A percentile compares a stretch with the other conserved stretches of the same genome.
phyloP scores from a whole-genome alignment of 2,329 filamentous ascomycete species.

The Epichloe amarillans region DNA sequence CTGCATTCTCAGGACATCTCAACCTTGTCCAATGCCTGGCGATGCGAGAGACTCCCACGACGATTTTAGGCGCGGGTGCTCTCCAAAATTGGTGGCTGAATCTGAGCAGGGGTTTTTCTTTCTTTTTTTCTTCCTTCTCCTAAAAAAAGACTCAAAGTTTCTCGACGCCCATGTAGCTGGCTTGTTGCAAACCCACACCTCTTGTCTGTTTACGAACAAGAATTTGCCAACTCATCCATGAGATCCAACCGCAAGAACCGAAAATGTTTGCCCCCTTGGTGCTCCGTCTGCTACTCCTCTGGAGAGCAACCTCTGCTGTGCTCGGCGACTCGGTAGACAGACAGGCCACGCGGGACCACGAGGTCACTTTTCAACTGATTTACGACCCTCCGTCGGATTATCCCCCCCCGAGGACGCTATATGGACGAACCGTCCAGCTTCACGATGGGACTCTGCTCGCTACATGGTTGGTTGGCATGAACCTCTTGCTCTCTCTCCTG shows the following conservation, averaged over 20 bases:
- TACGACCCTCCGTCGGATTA: background rate
- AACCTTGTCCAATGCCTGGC: too few relatives aligned
- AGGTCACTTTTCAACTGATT: background rate
- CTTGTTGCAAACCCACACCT: background rate
- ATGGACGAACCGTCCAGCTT: background rate
- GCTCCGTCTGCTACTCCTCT: background rate
- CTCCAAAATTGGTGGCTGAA: too few relatives aligned
- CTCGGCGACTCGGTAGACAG: background rate
- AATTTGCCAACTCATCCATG: background rate
- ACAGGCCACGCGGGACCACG: background rate
- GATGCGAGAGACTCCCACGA: too few relatives aligned
- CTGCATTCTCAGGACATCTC: too few relatives aligned
- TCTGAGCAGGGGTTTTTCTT: too few relatives aligned
- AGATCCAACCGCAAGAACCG: background rate
- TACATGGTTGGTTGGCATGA: constrained; percentile 1
- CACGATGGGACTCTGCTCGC: background rate
- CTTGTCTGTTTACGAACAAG: background rate
- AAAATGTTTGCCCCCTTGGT: background rate
- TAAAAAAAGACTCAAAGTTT: too few relatives aligned
- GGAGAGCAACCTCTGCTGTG: background rate
- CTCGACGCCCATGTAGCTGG: too few relatives aligned
- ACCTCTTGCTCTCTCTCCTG: too few relatives aligned
- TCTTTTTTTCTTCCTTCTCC: too few relatives aligned
- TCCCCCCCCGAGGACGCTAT: background rate
- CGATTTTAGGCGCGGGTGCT: too few relatives aligned